Evolutionary conservation across 2,329 filamentous ascomycete species (phyloP).

Genomic region (Venturia carpophila): DNA sequence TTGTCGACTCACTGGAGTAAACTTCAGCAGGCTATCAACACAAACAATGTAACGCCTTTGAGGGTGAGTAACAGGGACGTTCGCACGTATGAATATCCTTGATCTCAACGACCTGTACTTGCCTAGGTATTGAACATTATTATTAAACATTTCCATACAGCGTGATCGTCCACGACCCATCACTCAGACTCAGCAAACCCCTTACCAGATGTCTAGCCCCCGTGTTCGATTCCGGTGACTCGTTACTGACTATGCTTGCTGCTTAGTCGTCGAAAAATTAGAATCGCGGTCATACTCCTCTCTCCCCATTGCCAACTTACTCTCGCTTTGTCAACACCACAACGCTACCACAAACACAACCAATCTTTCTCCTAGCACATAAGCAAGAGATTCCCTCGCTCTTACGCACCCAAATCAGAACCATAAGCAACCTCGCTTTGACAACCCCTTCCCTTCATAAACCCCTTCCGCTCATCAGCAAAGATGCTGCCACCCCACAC

Average conservation of each 20-base stretch:
- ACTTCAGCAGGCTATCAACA: too few species aligned
- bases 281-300: not conserved
- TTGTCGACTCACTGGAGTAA: too few species aligned
- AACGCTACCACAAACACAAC: not conserved
- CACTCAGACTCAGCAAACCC: not conserved
- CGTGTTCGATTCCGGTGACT: not conserved
- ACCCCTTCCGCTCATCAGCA: not conserved
- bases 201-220: not conserved
- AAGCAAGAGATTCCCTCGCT: not conserved
- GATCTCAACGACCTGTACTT: too few species aligned
- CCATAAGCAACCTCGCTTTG: not conserved
- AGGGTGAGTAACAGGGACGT: too few species aligned
- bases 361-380: not conserved
- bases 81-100: too few species aligned
- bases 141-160: too few species aligned
- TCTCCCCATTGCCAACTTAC: not conserved
- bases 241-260: not conserved
- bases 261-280: not conserved
- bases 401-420: not conserved
- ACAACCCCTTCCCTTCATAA: not conserved
- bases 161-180: not conserved
- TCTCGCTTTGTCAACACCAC: not conserved
- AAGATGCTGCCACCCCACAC: not conserved
- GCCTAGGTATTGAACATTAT: too few species aligned
- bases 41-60: too few species aligned